Base-by-base conservation (phyloP, 208 protist species). In the Trypanosoma grayi region DNA sequence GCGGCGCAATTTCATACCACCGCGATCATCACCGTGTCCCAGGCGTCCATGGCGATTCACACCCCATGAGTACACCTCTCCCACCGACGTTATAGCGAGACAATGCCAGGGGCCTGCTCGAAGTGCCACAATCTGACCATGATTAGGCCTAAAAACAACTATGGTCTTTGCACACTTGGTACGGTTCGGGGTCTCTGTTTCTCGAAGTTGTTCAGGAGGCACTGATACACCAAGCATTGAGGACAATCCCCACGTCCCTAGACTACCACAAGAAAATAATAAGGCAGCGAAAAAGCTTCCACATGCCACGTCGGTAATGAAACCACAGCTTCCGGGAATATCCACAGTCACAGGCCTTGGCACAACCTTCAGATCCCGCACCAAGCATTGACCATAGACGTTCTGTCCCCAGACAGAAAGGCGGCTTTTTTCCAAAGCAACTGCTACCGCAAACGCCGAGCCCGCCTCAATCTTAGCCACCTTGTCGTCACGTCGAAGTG, bases 391-490 rank as follows among this genome's bases (percentile, higher is more conserved):
- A 10, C 85, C 83, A 62, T 75, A 85, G 11, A 43, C 59, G 60
- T 94, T 94, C 59, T 83, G 54, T 43, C 88, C 88, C 83, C 85
- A 92, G 33, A 72, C 50, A 60, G 83, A 90, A 46, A 94, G 59
- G 30, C 52, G 55, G 41, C 73, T 69, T 22, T 34, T 25, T 37
- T 44, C 25, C 20, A n/a, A 30, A 18, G 73, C 59, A 28, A 91
- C 16, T 2, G 81, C 83, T 2, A 80, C 51, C 22, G 58, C 81
- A 44, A 72, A 81, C 2, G 66, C 69, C 20, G 57, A 57, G 27
- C 85, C 83, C 16, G 75, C 73, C 24, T 54, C 76, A 2, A 92
- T 50, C 24, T 55, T 66, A 25, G 55, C 61, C 18, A 90, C 58
- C 0, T 58, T 30, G 25, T 86, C 79, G 16, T 46, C 77, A 14